Evolutionary conservation across 2,329 filamentous ascomycete species (phyloP), one percentile per base, ranked within the genome.

Genomic region (Epichloe gansuensis): DNA sequence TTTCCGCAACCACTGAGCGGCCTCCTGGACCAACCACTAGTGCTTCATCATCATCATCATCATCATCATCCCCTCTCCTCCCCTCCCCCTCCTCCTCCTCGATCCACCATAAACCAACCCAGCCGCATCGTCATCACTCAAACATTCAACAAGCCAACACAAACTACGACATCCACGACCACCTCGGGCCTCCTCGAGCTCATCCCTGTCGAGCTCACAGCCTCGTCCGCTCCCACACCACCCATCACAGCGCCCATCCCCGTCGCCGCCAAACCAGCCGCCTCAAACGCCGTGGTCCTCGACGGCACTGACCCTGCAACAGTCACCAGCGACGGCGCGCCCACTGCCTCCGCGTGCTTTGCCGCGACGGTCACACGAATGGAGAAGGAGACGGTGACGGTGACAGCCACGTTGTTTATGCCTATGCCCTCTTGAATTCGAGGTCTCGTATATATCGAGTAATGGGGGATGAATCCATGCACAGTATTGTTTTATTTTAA

Each of bases 321-420:
- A 1, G 50, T 52, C 5, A 44, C 56, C 15, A 60, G 64, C 21
- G 58, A 63, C 35, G 66, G 66, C 3, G 62, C 61, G n/a, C 63
- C 65, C 2, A 69, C 67, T 9, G 65, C 69, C 37, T 68, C 67
- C 1, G 57, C 69, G 11, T 66, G 60, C 54, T 59, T 69, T 31
- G 70, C 69, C 4, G 65, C 70, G 2, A 71, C 69, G 4, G 62
- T 66, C 28, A 69, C 67, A 21, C 59, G 66, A 2, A 63, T 60
- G 49, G 60, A 61, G 41, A 60, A 53, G 45, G 55, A 57, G 47
- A 69, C 67, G 5, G 57, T 64, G 58, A 69, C 64, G 7, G 63
- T 65, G 8, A 70, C 66, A 4, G 55, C 67, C 17, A 62, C 67
- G 11, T 31, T 51, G 12, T 35, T 45, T 0, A 21, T 37, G 5